These are phyloP conservation scores for Neurospora tetrasperma DNA, from an alignment of 495 filamentous ascomycete genomes.

Conservation along the genomic window DNA sequence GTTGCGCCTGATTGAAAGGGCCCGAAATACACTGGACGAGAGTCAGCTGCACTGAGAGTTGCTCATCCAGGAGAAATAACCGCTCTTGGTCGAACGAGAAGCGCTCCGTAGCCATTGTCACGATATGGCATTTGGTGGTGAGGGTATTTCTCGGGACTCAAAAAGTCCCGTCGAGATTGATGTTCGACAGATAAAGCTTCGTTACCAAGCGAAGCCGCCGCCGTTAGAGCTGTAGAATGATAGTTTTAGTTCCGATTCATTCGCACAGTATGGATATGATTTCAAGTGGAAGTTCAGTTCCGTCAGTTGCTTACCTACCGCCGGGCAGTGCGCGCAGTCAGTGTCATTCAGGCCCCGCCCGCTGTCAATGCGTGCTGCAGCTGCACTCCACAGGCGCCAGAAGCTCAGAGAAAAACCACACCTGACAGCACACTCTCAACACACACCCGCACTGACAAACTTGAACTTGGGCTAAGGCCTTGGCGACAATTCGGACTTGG, in stretches of 20 bases:
- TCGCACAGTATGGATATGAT: not conserved
- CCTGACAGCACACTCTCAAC: not conserved
- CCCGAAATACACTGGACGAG: not conserved
- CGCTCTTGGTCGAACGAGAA: not conserved
- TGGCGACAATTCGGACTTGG: not conserved
- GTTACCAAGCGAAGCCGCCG: not conserved
- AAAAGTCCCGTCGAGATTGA: not conserved
- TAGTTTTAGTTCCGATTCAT: not conserved
- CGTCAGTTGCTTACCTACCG: not conserved
- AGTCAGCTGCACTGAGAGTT: not conserved
- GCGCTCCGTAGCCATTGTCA: not conserved
- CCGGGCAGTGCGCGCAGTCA: not conserved
- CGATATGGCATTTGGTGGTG: not conserved
- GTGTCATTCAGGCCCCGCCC: not conserved
- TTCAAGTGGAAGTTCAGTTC: too few relatives aligned
- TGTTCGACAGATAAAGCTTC: not conserved
- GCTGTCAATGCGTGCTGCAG: not conserved
- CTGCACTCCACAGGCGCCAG: not conserved
- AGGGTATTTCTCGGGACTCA: not conserved
- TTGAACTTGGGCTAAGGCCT: not conserved
- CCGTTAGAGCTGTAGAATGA: not conserved
- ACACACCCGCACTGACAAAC: not conserved
- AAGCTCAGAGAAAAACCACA: not conserved
- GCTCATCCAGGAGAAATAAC: not conserved
- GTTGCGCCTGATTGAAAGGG: not conserved